These are phyloP conservation scores for Nemania serpens DNA, from an alignment of 2,329 filamentous ascomycete species.

Conservation along the genomic window DNA sequence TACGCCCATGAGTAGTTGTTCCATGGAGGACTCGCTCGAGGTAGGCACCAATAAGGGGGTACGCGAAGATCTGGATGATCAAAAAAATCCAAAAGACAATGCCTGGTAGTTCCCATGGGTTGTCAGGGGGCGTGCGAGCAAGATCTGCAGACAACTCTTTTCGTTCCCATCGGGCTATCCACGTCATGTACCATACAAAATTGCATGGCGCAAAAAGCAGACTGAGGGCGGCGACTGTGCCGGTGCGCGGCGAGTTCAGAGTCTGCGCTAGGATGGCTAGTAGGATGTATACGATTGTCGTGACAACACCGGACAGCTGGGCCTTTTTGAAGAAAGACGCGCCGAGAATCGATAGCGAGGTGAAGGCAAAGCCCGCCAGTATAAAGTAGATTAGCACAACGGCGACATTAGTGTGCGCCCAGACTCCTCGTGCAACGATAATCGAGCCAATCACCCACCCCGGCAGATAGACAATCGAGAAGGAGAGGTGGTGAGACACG, in stretches of 20 bases:
- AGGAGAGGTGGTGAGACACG: conserved; percentile 77
- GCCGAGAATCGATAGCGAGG: conserved; percentile 80
- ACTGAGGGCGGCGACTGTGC: conserved; percentile 69
- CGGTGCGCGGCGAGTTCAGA: conserved; percentile 64
- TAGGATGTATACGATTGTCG: conserved; percentile 73
- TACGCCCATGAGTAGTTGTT: conserved; percentile 68
- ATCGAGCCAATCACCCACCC: conserved; percentile 80
- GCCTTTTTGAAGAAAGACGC: conserved; percentile 85
- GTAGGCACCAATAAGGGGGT: conserved; percentile 74
- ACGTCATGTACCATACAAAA: conserved; percentile 79
- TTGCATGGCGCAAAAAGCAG: conserved; percentile 86
- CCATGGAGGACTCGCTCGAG: conserved; percentile 78
- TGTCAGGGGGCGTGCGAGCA: conserved; percentile 62
- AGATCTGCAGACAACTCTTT: conserved; percentile 65
- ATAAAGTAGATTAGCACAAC: conserved; percentile 78
- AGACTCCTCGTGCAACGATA: conserved; percentile 67
- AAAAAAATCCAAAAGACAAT: conserved; percentile 80
- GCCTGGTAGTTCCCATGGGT: conserved; percentile 71
- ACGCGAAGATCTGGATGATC: conserved; percentile 76
- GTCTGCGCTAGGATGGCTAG: conserved; percentile 84
- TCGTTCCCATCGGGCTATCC: conserved; percentile 77
- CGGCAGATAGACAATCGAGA: conserved; percentile 78
- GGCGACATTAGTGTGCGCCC: conserved; percentile 62
- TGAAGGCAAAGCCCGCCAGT: conserved; percentile 74
- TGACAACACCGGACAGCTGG: conserved; percentile 83